A percentile compares a stretch with the other conserved stretches of the same genome.
phyloP scores from a whole-genome alignment of 306 rosid species.

The Mimosa pudica region DNA sequence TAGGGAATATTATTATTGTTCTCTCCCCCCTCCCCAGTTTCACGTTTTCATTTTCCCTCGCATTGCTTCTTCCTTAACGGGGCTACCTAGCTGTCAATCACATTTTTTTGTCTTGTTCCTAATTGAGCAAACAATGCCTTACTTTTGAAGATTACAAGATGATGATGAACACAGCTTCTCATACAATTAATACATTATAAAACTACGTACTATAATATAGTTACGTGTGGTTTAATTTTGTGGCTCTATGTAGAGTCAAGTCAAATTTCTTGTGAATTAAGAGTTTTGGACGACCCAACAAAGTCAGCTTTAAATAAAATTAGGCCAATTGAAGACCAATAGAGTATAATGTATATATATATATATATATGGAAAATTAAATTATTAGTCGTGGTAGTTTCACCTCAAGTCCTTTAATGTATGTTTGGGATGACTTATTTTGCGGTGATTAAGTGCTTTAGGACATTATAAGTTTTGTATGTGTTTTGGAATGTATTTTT shows the following conservation, averaged over 20 bases:
- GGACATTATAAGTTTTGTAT: no score
- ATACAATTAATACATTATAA: no score
- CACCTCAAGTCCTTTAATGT: no score
- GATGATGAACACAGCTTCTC: not conserved
- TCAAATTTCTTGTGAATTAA: not conserved
- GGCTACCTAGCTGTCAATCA: not conserved
- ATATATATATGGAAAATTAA: no score
- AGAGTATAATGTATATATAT: not conserved
- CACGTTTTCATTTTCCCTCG: not conserved
- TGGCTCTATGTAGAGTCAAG: not conserved
- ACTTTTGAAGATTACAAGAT: not conserved
- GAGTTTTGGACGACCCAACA: not conserved
- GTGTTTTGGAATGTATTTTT: no score
- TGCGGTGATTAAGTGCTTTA: no score
- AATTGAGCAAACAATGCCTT: slow-evolving; percentile 5
- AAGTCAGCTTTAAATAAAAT: no score
- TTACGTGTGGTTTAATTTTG: not conserved
- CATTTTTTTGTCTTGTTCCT: not conserved
- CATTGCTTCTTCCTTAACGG: not conserved
- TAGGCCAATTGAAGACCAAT: no score
- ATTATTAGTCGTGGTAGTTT: no score
- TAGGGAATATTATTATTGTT: not conserved
- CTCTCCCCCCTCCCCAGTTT: not conserved
- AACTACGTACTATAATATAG: not conserved
- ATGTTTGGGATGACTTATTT: no score